Conservation (phyloP, 2,329 filamentous ascomycete species). For the Balansia obtecta region DNA sequence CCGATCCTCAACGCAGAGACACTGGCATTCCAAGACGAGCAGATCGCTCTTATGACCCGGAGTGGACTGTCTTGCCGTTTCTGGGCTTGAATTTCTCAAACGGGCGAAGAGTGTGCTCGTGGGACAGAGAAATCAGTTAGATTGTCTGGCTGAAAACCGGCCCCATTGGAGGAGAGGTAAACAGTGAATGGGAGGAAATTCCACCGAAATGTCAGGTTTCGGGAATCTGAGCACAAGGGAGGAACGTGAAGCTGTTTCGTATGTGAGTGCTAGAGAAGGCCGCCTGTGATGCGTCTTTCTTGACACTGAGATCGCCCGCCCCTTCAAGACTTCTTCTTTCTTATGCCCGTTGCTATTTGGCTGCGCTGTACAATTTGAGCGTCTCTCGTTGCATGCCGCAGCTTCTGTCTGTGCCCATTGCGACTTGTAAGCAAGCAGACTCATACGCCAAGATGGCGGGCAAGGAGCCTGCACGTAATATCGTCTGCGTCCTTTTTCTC, state of each 20-base stretch:
- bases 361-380: neutral
- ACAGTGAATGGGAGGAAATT: slow-evolving; percentile 9
- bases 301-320: neutral
- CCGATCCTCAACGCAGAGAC: slow-evolving; percentile 25
- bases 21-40: slow-evolving; percentile 25
- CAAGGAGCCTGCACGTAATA: neutral
- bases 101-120: slow-evolving; percentile 12
- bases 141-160: slow-evolving; percentile 11
- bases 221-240: slow-evolving; percentile 8
- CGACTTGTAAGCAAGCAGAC: slow-evolving; percentile 7
- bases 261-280: slow-evolving; percentile 11
- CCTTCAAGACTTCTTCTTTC: neutral
- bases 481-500: neutral
- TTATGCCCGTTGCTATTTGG: neutral
- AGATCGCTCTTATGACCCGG: slow-evolving; percentile 10
- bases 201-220: slow-evolving; percentile 9
- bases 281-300: slow-evolving; percentile 4
- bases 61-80: slow-evolving; percentile 13
- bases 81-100: slow-evolving; percentile 10
- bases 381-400: neutral
- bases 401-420: slow-evolving; percentile 3
- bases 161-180: slow-evolving; percentile 10
- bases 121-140: slow-evolving; percentile 10
- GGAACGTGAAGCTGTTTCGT: slow-evolving; percentile 9
- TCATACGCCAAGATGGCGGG: slow-evolving; percentile 1